Base-by-base conservation (phyloP, 2,329 filamentous ascomycete species). In the Hymenoscyphus albidus region DNA sequence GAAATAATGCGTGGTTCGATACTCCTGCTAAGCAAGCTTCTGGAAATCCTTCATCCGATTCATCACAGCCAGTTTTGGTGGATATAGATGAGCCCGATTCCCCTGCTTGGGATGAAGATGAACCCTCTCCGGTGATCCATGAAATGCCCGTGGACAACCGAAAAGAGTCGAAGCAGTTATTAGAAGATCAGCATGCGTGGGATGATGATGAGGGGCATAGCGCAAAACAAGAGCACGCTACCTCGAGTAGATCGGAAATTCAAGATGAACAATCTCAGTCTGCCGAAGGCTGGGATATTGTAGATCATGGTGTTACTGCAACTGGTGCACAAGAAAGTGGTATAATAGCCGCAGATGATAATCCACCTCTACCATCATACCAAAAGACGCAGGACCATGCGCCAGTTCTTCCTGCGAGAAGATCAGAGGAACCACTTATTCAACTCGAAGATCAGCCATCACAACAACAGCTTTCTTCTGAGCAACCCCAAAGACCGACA, bases 21-120 rank as follows among this genome's bases (percentile, higher is more conserved):
- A 18, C 62, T 32, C 57, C 67, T 14, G 57, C 61, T 6, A 65
- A 63, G 58, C 60, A 61, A 62, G 61, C 65, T 4, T 67, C 68
- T 27, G 9, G 59, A 3, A 38, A 64, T 13, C 62, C 67, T 27
- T 65, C 67, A 22, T 58, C 66, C 7, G 64, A 68, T 31, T 58
- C 61, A n/a, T 66, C 66, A 7, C 67, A 67, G n/a, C 62, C 69
- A 31, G 65, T 69, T n/a, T 62, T 72, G 51, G 58, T 74, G n/a
- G 66, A 74, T 64, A 40, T 71, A 31, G 71, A 74, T n/a, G 68
- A 70, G 51, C 67, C 69, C 10, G 73, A 74, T 66, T 74, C 73
- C 1, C 72, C 70, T n/a, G 72, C 70, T 44, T 74, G 73, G 73
- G 71, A 75, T 54, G 74, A 75, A 39, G 73, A 74, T 65, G 71